Evolutionary conservation across 192 early-diverging fungal genomes (phyloP), one percentile per base, ranked within the genome.

Genomic region (Lobosporangium transversale): DNA sequence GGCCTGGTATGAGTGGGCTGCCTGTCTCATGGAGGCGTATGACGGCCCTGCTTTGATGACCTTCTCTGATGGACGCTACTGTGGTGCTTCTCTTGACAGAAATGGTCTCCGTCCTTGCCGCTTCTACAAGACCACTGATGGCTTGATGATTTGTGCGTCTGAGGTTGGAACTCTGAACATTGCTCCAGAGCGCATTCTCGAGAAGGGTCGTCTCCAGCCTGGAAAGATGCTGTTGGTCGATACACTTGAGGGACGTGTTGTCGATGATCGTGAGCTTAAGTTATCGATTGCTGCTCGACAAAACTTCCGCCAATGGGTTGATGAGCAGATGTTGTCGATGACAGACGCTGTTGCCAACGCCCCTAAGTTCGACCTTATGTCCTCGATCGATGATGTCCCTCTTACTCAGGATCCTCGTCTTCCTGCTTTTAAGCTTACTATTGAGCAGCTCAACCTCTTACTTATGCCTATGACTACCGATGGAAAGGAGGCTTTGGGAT

Each of bases 41-140:
- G 97, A 99, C 79, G 97, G 97, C 23, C 97, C 97, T 18, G 71
- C 97, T 14, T 83, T 99, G 58, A 94, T 99, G 78, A 97, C 97
- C 18, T 99, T 99, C 79, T 93, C 92, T 30, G 97, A 99, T 80
- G 97, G 97, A 33, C 91, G 96, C 53, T 97, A 92, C 84, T 94
- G 94, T 73, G 97, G 97, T 69, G 97, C 97, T n/a, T 93, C 89
- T n/a, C 85, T 99, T 40, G 97, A 99, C 80, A 92, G 97, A 79
- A 99, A 99, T 70, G 97, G 97, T 58, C 83, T 99, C 43, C 91
- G 96, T 52, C 97, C 97, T n/a, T 97, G 96, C 79, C 93, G 97
- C 68, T 98, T 93, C 90, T 98, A 98, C 80, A 86, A 96, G 57
- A 98, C 95, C 10, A 81, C 85, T 30, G 90, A 92, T 56, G 95